Percentiles rank a stretch among this genome's conserved stretches.
Conservation (phyloP, 768 basidiomycete genomes). For the Leccinellum albellum region DNA sequence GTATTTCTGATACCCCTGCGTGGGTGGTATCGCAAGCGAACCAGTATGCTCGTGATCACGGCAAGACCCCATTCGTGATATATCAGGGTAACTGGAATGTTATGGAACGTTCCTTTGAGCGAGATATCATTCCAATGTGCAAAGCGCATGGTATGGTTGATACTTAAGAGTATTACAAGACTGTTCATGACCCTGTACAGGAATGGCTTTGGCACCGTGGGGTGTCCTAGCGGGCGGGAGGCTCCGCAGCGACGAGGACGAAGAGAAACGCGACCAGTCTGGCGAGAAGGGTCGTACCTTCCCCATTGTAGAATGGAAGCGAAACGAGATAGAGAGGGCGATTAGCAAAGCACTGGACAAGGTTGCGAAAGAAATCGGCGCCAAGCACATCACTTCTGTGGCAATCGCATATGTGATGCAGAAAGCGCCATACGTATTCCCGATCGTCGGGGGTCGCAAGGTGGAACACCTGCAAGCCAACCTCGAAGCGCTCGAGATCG, state of each 20-base stretch:
- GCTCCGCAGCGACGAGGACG: conserved; percentile 31
- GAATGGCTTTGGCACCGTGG: conserved; percentile 38
- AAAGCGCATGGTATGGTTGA: conserved; percentile 18
- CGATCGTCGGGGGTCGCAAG: conserved; percentile 50
- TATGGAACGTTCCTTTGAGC: conserved; percentile 39
- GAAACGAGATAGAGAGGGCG: conserved; percentile 41
- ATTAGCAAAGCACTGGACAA: conserved; percentile 45
- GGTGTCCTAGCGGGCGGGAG: conserved; percentile 34
- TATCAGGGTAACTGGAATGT: conserved; percentile 40
- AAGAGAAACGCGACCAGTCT: conserved; percentile 22
- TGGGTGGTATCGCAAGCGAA: conserved; percentile 41
- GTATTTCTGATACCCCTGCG: conserved; percentile 34
- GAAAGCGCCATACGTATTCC: conserved; percentile 51
- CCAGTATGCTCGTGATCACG: conserved; percentile 40
- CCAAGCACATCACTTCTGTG: conserved; percentile 41
- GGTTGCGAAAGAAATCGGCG: conserved; percentile 48
- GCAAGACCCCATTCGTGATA: conserved; percentile 42
- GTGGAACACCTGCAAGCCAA: conserved; percentile 49
- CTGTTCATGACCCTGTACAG: not conserved
- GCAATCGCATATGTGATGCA: conserved; percentile 50
- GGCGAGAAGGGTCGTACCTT: conserved; percentile 9
- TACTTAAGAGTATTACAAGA: no score
- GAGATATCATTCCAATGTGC: conserved; percentile 40
- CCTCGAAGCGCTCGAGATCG: conserved; percentile 47
- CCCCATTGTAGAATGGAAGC: conserved; percentile 36